Evolutionary conservation across 73 alveolate genomes (phyloP).

Genomic region (Durusdinium trenchii): DNA sequence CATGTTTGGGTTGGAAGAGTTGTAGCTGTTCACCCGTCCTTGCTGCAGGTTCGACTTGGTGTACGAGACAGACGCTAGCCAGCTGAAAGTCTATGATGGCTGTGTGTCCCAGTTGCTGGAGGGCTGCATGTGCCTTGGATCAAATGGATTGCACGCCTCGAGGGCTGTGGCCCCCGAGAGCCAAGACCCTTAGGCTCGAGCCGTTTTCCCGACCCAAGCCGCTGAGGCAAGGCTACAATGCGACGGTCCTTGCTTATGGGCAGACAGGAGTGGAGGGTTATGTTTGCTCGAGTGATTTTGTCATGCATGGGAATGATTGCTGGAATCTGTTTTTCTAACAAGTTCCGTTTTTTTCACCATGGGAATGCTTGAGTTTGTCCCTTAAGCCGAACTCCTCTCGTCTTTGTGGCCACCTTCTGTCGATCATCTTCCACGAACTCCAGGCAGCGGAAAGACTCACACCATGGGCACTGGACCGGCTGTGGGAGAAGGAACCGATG

Average conservation of each 20-base stretch:
- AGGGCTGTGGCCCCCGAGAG: neutral
- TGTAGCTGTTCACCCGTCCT: neutral
- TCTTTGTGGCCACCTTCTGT: neutral
- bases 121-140: slow-evolving; percentile 65
- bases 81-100: slow-evolving; percentile 63
- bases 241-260: slow-evolving; percentile 91
- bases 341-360: too few relatives aligned
- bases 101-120: slow-evolving; percentile 74
- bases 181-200: neutral
- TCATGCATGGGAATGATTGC: neutral
- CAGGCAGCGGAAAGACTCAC: slow-evolving; percentile 90
- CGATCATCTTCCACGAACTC: neutral
- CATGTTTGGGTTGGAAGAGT: neutral
- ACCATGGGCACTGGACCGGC: slow-evolving; percentile 90
- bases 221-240: slow-evolving; percentile 95
- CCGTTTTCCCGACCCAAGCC: neutral
- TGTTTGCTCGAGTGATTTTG: neutral
- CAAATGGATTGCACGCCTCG: neutral
- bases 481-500: slow-evolving; percentile 54
- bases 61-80: slow-evolving; percentile 77
- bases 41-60: slow-evolving; percentile 77
- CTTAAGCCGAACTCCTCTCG: too few relatives aligned
- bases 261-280: slow-evolving; percentile 57
- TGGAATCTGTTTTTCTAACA: neutral
- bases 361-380: too few relatives aligned